phyloP scores from a whole-genome alignment of 169 alveolate species.

The Plasmodium ovale region DNA sequence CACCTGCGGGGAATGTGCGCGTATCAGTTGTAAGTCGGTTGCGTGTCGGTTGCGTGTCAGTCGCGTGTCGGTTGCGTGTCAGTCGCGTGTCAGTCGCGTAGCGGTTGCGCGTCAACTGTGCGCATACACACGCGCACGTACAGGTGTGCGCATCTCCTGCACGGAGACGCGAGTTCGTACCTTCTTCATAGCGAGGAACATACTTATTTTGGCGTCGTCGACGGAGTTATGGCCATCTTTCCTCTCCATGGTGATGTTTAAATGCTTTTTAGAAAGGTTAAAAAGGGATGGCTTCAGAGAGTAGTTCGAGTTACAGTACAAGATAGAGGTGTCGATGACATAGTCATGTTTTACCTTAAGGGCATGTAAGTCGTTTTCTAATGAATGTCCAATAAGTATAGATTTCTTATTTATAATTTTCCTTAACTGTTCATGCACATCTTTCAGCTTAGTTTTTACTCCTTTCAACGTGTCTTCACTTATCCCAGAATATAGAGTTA shows the following conservation, averaged over 20 bases:
- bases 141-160: constrained; percentile 28
- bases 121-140: too few relatives aligned
- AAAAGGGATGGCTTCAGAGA: constrained; percentile 48
- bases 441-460: constrained; percentile 72
- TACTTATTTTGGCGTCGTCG: constrained; percentile 76
- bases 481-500: constrained; percentile 81
- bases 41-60: too few relatives aligned
- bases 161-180: constrained; percentile 7
- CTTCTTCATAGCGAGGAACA: constrained; percentile 79
- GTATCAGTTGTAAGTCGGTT: too few relatives aligned
- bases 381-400: constrained; percentile 79
- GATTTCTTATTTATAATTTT: constrained; percentile 72
- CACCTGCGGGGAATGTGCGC: constrained; percentile 25
- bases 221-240: constrained; percentile 79
- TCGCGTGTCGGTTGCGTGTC: too few relatives aligned
- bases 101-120: too few relatives aligned
- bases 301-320: constrained; percentile 33
- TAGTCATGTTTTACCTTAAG: constrained; percentile 62
- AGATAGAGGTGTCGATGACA: constrained; percentile 77
- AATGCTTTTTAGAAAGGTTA: constrained; percentile 66
- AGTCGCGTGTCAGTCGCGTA: too few relatives aligned
- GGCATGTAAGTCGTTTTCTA: constrained; percentile 78
- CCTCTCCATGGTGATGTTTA: constrained; percentile 73
- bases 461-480: constrained; percentile 70
- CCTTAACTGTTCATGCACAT: constrained; percentile 70